These are phyloP conservation scores for Cephalotrichum gorgonifer DNA, from an alignment of 2,329 filamentous ascomycete species.

Conservation along the genomic window DNA sequence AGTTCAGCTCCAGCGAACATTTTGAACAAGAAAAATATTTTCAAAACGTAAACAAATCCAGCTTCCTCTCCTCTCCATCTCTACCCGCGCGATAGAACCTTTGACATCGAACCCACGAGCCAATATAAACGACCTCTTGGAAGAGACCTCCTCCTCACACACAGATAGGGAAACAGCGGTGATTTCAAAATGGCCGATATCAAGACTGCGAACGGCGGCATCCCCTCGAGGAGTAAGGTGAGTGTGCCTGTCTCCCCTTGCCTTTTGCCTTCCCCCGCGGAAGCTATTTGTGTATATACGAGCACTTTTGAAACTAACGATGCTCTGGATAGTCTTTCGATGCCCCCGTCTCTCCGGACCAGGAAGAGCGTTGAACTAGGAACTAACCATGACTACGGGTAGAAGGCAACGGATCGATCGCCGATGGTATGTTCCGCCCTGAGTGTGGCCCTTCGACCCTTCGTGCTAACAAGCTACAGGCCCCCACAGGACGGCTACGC, in stretches of 20 bases:
- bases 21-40: too few relatives aligned
- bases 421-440: conserved; percentile 10
- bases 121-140: too few relatives aligned
- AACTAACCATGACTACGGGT: too few relatives aligned
- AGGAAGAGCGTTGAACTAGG: too few relatives aligned
- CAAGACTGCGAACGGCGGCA: neutral
- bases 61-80: conserved; percentile 7
- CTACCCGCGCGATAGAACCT: neutral
- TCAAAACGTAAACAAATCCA: neutral
- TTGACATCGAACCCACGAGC: too few relatives aligned
- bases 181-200: neutral
- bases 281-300: too few relatives aligned
- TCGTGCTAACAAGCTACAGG: neutral
- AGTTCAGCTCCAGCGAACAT: too few relatives aligned
- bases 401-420: neutral
- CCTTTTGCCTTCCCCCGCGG: conserved; percentile 3
- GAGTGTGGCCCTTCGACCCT: neutral
- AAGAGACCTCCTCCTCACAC: too few relatives aligned
- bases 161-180: neutral
- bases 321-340: conserved; percentile 3
- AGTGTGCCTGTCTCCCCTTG: neutral
- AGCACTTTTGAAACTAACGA: conserved; percentile 4
- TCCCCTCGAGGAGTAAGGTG: neutral
- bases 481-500: neutral
- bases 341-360: too few relatives aligned